Conservation (phyloP, 2,329 filamentous ascomycete species). For the Colletotrichum spaethianum region DNA sequence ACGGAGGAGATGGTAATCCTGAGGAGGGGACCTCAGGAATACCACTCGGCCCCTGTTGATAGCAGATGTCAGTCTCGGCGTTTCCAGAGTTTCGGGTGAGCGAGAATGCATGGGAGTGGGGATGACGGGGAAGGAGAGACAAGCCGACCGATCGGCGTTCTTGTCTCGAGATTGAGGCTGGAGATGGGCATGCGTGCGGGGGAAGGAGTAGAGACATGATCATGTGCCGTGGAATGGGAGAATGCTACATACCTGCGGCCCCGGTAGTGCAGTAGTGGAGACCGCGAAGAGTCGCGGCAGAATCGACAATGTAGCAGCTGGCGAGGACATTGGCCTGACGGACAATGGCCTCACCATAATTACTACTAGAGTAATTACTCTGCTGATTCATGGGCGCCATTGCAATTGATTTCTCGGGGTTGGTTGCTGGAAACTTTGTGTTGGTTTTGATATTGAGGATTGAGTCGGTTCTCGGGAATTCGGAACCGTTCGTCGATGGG, state of each 20-base stretch:
- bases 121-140: slow-evolving; percentile 1
- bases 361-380: slow-evolving; percentile 79
- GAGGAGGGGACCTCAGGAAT: slow-evolving; percentile 92
- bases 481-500: slow-evolving; percentile 28
- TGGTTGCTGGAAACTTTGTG: slow-evolving; percentile 43
- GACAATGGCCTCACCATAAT: slow-evolving; percentile 77
- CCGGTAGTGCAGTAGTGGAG: slow-evolving; percentile 97
- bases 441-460: slow-evolving; percentile 37
- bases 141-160: slow-evolving; percentile 24
- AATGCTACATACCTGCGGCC: slow-evolving; percentile 75
- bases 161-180: slow-evolving; percentile 42
- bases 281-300: slow-evolving; percentile 79
- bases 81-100: slow-evolving; percentile 9
- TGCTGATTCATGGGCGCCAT: slow-evolving; percentile 81
- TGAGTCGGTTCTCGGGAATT: slow-evolving; percentile 31
- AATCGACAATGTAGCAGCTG: slow-evolving; percentile 90
- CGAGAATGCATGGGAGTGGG: slow-evolving; percentile 13
- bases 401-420: slow-evolving; percentile 51
- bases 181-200: neutral
- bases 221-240: slow-evolving; percentile 3
- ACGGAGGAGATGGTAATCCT: slow-evolving; percentile 86
- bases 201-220: neutral
- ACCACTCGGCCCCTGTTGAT: slow-evolving; percentile 83
- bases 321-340: slow-evolving; percentile 84
- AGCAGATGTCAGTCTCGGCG: slow-evolving; percentile 41